These are phyloP conservation scores for Aspergillus nanangensis DNA, from an alignment of 495 filamentous ascomycete species.

Conservation along the genomic window DNA sequence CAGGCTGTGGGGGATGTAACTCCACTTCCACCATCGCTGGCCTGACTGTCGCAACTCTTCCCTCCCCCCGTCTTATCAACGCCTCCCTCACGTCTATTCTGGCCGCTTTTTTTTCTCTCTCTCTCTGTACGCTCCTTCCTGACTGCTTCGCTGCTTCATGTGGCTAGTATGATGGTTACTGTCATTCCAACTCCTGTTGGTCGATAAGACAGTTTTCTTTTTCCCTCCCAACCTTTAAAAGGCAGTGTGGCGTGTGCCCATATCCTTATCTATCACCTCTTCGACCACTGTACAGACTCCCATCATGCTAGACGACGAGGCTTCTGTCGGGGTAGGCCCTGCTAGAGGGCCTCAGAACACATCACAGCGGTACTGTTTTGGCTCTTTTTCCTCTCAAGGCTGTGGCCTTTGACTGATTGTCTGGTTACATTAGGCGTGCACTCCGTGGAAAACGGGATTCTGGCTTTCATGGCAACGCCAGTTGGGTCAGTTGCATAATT, in stretches of 20 bases:
- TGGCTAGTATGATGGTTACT: constrained; percentile 26
- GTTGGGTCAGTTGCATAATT: constrained; percentile 87
- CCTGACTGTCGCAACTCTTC: too few species aligned
- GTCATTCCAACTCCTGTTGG: constrained; percentile 13
- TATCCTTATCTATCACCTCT: constrained; percentile 8
- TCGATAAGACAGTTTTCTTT: constrained; percentile 6
- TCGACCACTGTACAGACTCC: neutral
- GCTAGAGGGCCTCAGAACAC: constrained; percentile 16
- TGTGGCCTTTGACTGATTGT: constrained; percentile 2
- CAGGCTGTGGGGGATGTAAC: too few species aligned
- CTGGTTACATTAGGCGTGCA: constrained; percentile 30
- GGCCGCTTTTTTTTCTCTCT: constrained; percentile 3
- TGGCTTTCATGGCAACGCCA: constrained; percentile 62
- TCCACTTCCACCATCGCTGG: too few species aligned
- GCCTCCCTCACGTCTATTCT: constrained; percentile 1
- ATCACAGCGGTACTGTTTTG: constrained; percentile 29
- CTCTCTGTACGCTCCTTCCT: neutral
- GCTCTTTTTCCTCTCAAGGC: neutral
- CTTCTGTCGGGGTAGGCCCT: constrained; percentile 22
- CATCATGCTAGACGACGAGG: constrained; percentile 32
- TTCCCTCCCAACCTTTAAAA: constrained; percentile 4
- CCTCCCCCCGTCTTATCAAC: constrained; percentile 1
- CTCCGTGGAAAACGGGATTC: constrained; percentile 47
- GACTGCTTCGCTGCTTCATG: constrained; percentile 12
- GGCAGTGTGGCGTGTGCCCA: constrained; percentile 17